phyloP scores from a whole-genome alignment of 2,329 filamentous ascomycete genomes.

The Sporothrix protearum region DNA sequence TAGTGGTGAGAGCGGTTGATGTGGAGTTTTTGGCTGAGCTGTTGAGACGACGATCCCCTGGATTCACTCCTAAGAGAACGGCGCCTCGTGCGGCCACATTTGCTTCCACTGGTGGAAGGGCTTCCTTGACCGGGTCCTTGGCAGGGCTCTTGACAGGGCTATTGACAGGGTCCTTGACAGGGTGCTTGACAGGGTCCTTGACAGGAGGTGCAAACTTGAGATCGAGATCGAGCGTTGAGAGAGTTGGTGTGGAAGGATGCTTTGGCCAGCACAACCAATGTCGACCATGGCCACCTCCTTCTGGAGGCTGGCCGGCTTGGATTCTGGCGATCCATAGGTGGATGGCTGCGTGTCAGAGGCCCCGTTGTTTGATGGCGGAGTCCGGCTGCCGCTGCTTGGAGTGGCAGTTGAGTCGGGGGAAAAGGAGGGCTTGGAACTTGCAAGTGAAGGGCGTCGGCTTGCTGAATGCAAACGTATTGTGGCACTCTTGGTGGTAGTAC shows the following conservation, averaged over 20 bases:
- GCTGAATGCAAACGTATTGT: background rate
- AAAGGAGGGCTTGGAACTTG: background rate
- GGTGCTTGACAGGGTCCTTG: background rate
- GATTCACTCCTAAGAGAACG: conserved; percentile 2
- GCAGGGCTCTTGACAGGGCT: no score
- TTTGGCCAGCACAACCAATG: background rate
- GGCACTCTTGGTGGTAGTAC: conserved; percentile 3
- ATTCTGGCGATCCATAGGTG: background rate
- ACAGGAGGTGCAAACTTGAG: background rate
- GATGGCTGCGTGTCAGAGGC: conserved; percentile 19
- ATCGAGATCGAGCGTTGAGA: background rate
- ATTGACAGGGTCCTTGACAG: background rate
- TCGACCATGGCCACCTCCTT: background rate
- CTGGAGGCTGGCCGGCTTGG: background rate
- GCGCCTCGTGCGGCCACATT: background rate
- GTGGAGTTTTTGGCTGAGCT: background rate
- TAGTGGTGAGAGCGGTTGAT: background rate
- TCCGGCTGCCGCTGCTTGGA: conserved; percentile 26
- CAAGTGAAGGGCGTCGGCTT: background rate
- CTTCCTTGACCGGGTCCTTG: background rate
- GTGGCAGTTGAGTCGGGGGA: conserved; percentile 4
- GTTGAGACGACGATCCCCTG: background rate
- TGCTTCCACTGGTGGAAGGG: background rate
- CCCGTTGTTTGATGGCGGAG: conserved; percentile 23
- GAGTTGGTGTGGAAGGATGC: background rate